Base-by-base conservation (phyloP, 768 basidiomycete species). In the Porpolomopsis calyptriformis region DNA sequence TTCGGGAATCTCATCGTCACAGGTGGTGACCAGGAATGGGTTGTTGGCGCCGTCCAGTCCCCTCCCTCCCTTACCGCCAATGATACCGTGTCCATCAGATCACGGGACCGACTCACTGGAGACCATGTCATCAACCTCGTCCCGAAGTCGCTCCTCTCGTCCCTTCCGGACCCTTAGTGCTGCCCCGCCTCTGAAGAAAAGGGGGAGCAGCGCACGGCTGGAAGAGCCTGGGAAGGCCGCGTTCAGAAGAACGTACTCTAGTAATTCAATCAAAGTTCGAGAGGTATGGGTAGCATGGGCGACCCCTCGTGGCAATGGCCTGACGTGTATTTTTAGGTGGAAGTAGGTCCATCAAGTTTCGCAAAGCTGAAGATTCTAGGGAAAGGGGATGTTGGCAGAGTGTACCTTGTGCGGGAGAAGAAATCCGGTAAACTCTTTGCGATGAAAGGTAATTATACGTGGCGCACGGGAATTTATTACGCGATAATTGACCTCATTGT, bases 381-480 rank as follows among this genome's bases (percentile, higher is more conserved):
- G 39, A 91, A 96, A 63, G 96, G 96, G 38, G 96, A 99, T 64
- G 96, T 99, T 39, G 96, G 96, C 16, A 87, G 94, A 62, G 96
- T 99, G 34, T 99, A 97, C 68, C 77, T 99, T 37, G 96, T 99
- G 41, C 78, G 86, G 56, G 96, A 99, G 71, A 98, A 99, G 79
- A 98, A 98, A 75, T 82, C 82, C 40, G 78, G 81, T 57, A 96
- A 94, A 67, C 72, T 98, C 52, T 99, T 82, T 66, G 96, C 96
- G 48, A 99, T 99, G 96, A 99, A 99, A 80, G 93, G 93, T 91
- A 71, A 59, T 76, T 62, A 34, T 46, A 47, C 43, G 41, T 48
- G 54, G 60, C 49, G 42, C 51, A 48, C 53, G 57, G 52, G 47
- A 49, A 51, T 55, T 53, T 48, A 34, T 51, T 48, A 59, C 25